These are phyloP conservation scores for Tetrahymena borealis DNA, from an alignment of 73 alveolate genomes.

Conservation along the genomic window DNA sequence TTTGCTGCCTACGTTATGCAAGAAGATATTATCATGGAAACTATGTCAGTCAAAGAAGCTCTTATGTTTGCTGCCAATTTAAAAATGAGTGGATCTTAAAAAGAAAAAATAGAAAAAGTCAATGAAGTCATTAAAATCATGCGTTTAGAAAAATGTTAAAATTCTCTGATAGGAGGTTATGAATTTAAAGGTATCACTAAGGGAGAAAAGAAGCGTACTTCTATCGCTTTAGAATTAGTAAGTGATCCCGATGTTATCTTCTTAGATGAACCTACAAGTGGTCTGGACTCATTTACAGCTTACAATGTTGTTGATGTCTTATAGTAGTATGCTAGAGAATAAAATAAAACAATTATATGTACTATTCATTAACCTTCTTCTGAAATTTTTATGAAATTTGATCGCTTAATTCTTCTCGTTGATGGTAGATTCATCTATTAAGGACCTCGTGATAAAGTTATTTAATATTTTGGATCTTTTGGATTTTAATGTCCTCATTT, in stretches of 20 bases:
- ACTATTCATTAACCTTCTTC: slow-evolving; percentile 88
- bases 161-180: slow-evolving; percentile 32
- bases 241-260: slow-evolving; percentile 50
- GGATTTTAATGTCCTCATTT: slow-evolving; percentile 71
- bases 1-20: slow-evolving; percentile 78
- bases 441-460: slow-evolving; percentile 56
- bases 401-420: slow-evolving; percentile 61
- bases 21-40: slow-evolving; percentile 35
- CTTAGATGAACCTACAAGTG: slow-evolving; percentile 62
- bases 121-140: slow-evolving; percentile 14
- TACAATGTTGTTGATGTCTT: slow-evolving; percentile 9
- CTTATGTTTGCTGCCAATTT: slow-evolving; percentile 48
- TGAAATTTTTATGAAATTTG: slow-evolving; percentile 67
- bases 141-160: slow-evolving; percentile 29
- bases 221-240: slow-evolving; percentile 52
- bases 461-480: slow-evolving; percentile 48
- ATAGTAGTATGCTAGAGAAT: slow-evolving; percentile 5
- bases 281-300: slow-evolving; percentile 53
- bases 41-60: slow-evolving; percentile 34
- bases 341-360: slow-evolving; percentile 59
- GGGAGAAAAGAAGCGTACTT: slow-evolving; percentile 50
- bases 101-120: background rate
- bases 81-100: slow-evolving; percentile 20
- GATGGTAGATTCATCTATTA: slow-evolving; percentile 70
- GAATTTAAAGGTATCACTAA: slow-evolving; percentile 36